Base-by-base conservation (phyloP, 73 alveolate genomes). In the Paramecium sonneborni region DNA sequence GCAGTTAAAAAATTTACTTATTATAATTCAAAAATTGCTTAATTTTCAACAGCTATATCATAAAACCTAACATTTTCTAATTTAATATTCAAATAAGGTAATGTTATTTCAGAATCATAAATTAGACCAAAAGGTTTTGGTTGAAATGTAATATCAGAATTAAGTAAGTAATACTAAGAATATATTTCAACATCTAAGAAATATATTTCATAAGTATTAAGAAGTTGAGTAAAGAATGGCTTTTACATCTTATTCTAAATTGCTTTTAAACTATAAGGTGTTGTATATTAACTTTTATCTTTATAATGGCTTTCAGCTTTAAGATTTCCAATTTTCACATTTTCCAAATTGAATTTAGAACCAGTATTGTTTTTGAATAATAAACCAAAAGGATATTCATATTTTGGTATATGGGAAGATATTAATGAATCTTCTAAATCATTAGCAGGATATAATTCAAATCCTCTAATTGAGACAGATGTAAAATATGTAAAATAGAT, bases 141-240 rank as follows among this genome's bases (percentile, higher is more conserved):
- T 74, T 74, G 32, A 10, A 74, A 74, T 34, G 87, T 37, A n/a
- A 74, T n/a, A 20, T 74, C 87, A 37, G 87, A 39, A 74, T 38
- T 39, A 1, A 39, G 2, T 11, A 74, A 74, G 20, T 74, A 74
- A 28, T 37, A 32, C 32, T 37, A 8, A 14, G 67, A 37, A 1
- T 74, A 35, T 32, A 74, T 37, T 0, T 15, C 44, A 23, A 34
- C 56, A 74, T 74, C 11, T 12, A 11, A 11, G 11, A 74, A 24
- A 21, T 37, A 34, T 18, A 74, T 74, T 12, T 74, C 87, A 37
- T 34, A 74, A 0, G 58, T 39, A 10, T 74, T 74, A n/a, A 34
- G 20, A 0, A 74, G 44, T 1, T 5, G 8, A 14, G 87, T 12
- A 39, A 28, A 37, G 58, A 37, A 74, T 21, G 87, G 87, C 6